Conservation (phyloP, 352 stramenopile species). For the Phytophthora idaei region DNA sequence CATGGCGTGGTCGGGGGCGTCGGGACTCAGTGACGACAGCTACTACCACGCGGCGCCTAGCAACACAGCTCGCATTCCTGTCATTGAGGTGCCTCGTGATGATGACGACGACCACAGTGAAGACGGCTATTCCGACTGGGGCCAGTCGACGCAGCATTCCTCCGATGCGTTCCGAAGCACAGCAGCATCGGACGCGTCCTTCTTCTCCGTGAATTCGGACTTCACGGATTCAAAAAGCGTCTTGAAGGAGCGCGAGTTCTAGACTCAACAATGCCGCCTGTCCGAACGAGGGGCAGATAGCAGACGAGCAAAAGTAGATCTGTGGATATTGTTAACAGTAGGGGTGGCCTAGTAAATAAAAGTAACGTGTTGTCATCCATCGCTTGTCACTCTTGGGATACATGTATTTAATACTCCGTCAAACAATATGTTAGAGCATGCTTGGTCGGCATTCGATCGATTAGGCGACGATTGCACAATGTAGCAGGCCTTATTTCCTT, state of each 20-base stretch:
- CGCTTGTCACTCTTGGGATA: not conserved
- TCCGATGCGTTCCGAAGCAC: constrained; percentile 34
- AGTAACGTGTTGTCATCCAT: constrained; percentile 36
- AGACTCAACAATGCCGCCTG: constrained; percentile 17
- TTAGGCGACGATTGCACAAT: not conserved
- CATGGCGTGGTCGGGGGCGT: constrained; percentile 36
- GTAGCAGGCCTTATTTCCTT: constrained; percentile 1
- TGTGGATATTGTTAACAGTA: constrained; percentile 39
- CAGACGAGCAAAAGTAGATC: constrained; percentile 24
- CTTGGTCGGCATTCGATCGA: not conserved
- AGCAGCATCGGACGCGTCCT: constrained; percentile 36
- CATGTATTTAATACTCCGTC: not conserved
- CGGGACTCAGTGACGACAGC: constrained; percentile 34
- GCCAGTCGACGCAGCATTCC: constrained; percentile 30
- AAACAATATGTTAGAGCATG: too few species aligned
- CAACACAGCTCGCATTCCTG: constrained; percentile 34
- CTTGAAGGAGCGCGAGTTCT: constrained; percentile 46
- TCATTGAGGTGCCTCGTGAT: constrained; percentile 32
- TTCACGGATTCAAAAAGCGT: constrained; percentile 27
- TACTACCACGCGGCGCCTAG: constrained; percentile 34
- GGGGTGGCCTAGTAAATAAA: constrained; percentile 36
- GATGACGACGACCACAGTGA: constrained; percentile 35
- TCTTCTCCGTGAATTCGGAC: constrained; percentile 48
- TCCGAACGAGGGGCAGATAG: constrained; percentile 8
- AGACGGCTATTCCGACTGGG: constrained; percentile 35